Base-by-base conservation (phyloP, 148 eudicot species). In the Heliamphora exappendiculata region DNA sequence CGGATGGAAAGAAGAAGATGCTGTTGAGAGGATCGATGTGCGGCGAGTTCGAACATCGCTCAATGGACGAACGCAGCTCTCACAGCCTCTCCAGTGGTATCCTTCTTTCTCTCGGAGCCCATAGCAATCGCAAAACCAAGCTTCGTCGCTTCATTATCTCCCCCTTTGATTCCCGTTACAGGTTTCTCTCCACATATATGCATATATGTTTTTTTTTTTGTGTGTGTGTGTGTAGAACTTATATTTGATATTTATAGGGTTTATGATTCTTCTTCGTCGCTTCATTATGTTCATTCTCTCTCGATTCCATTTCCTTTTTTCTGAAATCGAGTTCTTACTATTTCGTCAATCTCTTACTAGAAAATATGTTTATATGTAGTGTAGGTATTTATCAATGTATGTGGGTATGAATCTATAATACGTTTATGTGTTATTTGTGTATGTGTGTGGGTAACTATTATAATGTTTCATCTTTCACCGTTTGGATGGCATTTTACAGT, bases 81-180 rank as follows among this genome's bases (percentile, higher is more conserved):
- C 81, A 84, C 70, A 87, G 84, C 71, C 29, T 89, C 28, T 74
- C 86, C 8, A 78, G 74, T 65, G 88, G 85, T 3, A 54, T 92
- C 17, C 86, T 92, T 67, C 97, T 94, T 20, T 85, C 97, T 41
- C 94, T 90, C 12, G 97, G 94, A 41, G 92, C 86, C 36, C 87
- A 85, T 45, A 76, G 84, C 57, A 76, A 75, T 26, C 87, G 90
- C 29, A 79, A 70, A 28, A 39, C 78, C 39, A 68, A 75, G 53
- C 90, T 90, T 12, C 78, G 82, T 0, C 70, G 67, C 33, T 84
- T 67, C 79, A 85, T 84, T 28, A 31, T 92, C 74, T 86, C 91
- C 44, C 91, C 92, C 14, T 80, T 83, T 51, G 79, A 85, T 78
- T 29, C 79, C 1, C 86, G 65, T 20, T 92, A 92, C 80, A 86